phyloP scores from a whole-genome alignment of 768 basidiomycete species.

The Serendipita sp. region DNA sequence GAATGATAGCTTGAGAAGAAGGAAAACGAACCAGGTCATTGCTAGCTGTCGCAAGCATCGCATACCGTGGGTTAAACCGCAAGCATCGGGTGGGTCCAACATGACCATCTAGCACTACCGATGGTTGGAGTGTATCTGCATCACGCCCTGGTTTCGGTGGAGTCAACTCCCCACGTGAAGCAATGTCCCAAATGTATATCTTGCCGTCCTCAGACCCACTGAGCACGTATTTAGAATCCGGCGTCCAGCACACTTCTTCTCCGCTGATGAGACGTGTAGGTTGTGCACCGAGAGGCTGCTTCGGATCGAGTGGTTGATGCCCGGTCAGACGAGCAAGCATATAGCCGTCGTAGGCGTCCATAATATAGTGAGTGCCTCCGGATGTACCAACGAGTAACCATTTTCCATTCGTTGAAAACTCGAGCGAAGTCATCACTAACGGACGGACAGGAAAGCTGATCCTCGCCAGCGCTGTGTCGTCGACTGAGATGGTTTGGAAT shows the following conservation, averaged over 20 bases:
- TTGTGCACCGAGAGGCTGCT: conserved; percentile 74
- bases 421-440: conserved; percentile 79
- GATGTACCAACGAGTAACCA: conserved; percentile 86
- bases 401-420: conserved; percentile 82
- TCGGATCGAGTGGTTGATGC: conserved; percentile 57
- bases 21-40: conserved; percentile 50
- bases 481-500: conserved; percentile 66
- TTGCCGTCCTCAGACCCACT: conserved; percentile 76
- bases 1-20: conserved; percentile 4
- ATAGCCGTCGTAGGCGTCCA: conserved; percentile 80
- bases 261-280: conserved; percentile 66
- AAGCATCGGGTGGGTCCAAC: conserved; percentile 74
- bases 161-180: conserved; percentile 19
- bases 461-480: conserved; percentile 59
- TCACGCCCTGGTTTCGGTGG: conserved; percentile 24
- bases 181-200: conserved; percentile 76
- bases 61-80: conserved; percentile 73
- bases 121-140: conserved; percentile 36
- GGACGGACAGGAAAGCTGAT: conserved; percentile 75
- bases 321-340: conserved; percentile 77
- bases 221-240: conserved; percentile 81
- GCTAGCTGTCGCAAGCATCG: conserved; percentile 78
- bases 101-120: conserved; percentile 53
- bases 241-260: conserved; percentile 88
- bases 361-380: conserved; percentile 78